Conservation (phyloP, 805 yeast genomes). For the Maudiozyma serrabonitensis region DNA sequence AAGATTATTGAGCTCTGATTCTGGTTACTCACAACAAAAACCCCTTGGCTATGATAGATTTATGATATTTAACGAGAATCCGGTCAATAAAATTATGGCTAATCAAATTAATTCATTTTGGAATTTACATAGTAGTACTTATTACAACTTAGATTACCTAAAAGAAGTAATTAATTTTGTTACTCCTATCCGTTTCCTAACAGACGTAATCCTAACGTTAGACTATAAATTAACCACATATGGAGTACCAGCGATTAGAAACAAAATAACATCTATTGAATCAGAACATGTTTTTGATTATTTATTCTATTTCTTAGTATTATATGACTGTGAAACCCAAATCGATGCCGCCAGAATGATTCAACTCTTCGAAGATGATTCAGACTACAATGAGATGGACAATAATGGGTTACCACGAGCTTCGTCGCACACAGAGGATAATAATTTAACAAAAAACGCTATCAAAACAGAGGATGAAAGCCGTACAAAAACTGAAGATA, state of each 20-base stretch:
- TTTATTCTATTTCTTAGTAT: slow-evolving; percentile 24
- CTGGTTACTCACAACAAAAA: slow-evolving; percentile 21
- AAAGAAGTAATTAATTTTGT: slow-evolving; percentile 20
- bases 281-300: slow-evolving; percentile 22
- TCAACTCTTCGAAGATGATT: slow-evolving; percentile 13
- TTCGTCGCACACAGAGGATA: neutral
- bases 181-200: slow-evolving; percentile 20
- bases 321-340: slow-evolving; percentile 21
- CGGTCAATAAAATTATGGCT: slow-evolving; percentile 25
- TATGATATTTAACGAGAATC: slow-evolving; percentile 21
- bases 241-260: slow-evolving; percentile 18
- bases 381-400: neutral
- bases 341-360: slow-evolving; percentile 18
- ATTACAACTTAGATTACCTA: slow-evolving; percentile 27
- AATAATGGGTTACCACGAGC: neutral
- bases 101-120: slow-evolving; percentile 30
- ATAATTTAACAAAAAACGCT: slow-evolving; percentile 1
- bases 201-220: slow-evolving; percentile 20
- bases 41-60: slow-evolving; percentile 20
- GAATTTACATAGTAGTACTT: slow-evolving; percentile 30
- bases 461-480: slow-evolving; percentile 6
- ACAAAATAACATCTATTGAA: slow-evolving; percentile 15
- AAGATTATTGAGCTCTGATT: slow-evolving; percentile 14
- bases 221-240: slow-evolving; percentile 19
- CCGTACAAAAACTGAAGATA: slow-evolving; percentile 3